Base-by-base conservation (phyloP, 176 grass and related monocot genomes). In the Zizania latifolia region DNA sequence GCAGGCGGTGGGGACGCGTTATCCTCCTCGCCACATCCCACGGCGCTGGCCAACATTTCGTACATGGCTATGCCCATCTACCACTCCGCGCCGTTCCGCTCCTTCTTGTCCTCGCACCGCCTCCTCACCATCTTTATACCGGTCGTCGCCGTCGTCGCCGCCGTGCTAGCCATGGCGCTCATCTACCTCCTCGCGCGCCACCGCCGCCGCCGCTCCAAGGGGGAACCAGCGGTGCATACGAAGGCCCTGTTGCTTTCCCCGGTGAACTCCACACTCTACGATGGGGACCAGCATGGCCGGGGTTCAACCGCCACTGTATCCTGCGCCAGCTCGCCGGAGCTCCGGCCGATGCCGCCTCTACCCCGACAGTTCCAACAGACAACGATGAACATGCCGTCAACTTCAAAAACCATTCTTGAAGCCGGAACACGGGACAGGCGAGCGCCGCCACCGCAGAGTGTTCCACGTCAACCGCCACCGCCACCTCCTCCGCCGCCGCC, bases 281-380 rank as follows among this genome's bases (percentile, higher is more conserved):
- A 88, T 15, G 63, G 86, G 65, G 70, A 89, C 65, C 85, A 81
- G 71, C 62, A 50, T 26, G 68, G 67, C 22, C 39, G 81, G 21
- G 29, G 78, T 4, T 86, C 87, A 8, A 79, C 69, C 7, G 77
- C 83, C 59, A 90, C 82, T 29, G 40, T 89, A 27, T 83, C 86
- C 40, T 75, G 86, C 62, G 60, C 62, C 36, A 78, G 81, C 58
- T 99, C 95, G 11, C 95, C 95, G 44, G 95, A 99, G 78, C 90
- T 99, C 82, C 85, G 87, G 22, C 95, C 89, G 5, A 87, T 94
- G 65, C 95, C 95, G 31, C 95, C 92, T 1, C 77, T 94, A 16
- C 79, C 84, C 1, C 79, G 84, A 29, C 89, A 94, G 66, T 88
- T 77, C 69, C 82, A 81, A 12, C 84, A 66, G 27, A 39, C 83